These are phyloP conservation scores for Tylopilus rubrobrunneus DNA, from an alignment of 768 basidiomycete genomes.

Conservation along the genomic window DNA sequence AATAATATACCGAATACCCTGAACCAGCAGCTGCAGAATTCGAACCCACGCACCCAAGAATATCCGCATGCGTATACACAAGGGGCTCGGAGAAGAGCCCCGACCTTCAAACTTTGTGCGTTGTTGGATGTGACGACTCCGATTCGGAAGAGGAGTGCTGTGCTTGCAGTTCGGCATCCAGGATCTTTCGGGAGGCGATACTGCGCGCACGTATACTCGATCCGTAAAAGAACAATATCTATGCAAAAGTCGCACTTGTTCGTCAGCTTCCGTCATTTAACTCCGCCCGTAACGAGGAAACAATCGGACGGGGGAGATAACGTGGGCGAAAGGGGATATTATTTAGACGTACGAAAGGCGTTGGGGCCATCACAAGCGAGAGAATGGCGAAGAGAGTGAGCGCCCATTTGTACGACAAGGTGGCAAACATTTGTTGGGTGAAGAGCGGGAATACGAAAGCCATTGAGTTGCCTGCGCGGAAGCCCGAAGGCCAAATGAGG, in stretches of 20 bases:
- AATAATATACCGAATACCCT: not conserved
- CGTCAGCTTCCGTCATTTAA: conserved; percentile 2
- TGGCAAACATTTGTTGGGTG: conserved; percentile 43
- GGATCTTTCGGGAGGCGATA: conserved; percentile 19
- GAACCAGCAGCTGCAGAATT: not conserved
- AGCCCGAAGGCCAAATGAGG: not conserved
- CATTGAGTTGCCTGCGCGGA: conserved; percentile 33
- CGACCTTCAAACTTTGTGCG: conserved; percentile 14
- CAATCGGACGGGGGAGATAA: too few species aligned
- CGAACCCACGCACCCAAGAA: too few species aligned
- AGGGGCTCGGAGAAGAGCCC: too few species aligned
- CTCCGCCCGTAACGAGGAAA: too few species aligned
- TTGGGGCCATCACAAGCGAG: conserved; percentile 40
- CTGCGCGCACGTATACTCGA: conserved; percentile 31
- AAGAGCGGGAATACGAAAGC: conserved; percentile 49
- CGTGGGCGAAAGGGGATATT: not conserved
- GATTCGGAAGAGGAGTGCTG: not conserved
- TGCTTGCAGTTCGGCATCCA: conserved; percentile 8
- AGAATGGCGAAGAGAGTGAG: conserved; percentile 40
- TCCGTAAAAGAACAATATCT: conserved; percentile 32
- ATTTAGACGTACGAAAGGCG: conserved; percentile 37
- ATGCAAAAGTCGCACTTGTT: not conserved
- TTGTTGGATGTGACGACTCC: not conserved
- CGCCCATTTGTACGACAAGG: conserved; percentile 48
- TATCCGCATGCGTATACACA: too few species aligned